Conservation (phyloP, 106 monocot species). For the Dioscorea zingiberensis region DNA sequence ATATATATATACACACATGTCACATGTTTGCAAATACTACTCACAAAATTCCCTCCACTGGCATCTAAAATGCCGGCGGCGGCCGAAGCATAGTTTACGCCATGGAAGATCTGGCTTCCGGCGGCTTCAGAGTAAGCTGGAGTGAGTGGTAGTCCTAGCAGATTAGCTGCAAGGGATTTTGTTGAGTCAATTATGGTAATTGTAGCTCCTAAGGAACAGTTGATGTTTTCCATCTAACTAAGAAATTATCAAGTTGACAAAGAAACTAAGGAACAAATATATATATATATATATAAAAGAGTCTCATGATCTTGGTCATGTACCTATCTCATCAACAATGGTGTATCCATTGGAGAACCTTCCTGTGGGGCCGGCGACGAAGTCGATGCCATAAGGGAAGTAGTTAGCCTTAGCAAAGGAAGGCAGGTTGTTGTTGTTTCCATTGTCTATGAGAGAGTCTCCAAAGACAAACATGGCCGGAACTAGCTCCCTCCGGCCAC, state of each 20-base stretch:
- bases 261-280: no score
- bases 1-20: no score
- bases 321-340: slow-evolving; percentile 80
- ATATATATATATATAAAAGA: no score
- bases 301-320: no score
- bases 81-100: slow-evolving; percentile 92
- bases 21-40: no score
- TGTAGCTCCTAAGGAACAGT: no score
- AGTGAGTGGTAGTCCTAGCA: slow-evolving; percentile 78
- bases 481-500: slow-evolving; percentile 29
- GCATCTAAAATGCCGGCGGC: slow-evolving; percentile 87
- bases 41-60: slow-evolving; percentile 86
- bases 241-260: no score
- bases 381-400: slow-evolving; percentile 93
- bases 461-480: slow-evolving; percentile 97
- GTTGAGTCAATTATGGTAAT: no score
- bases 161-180: slow-evolving; percentile 41
- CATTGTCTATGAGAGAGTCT: slow-evolving; percentile 90
- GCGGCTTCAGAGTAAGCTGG: slow-evolving; percentile 65
- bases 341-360: slow-evolving; percentile 97
- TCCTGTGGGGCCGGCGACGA: slow-evolving; percentile 77
- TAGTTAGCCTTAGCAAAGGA: slow-evolving; percentile 93
- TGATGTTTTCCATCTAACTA: no score
- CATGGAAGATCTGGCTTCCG: slow-evolving; percentile 36
- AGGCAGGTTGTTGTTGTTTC: slow-evolving; percentile 75